Evolutionary conservation across 2,329 filamentous ascomycete genomes (phyloP).

Genomic region (Aschersonia sp.): DNA sequence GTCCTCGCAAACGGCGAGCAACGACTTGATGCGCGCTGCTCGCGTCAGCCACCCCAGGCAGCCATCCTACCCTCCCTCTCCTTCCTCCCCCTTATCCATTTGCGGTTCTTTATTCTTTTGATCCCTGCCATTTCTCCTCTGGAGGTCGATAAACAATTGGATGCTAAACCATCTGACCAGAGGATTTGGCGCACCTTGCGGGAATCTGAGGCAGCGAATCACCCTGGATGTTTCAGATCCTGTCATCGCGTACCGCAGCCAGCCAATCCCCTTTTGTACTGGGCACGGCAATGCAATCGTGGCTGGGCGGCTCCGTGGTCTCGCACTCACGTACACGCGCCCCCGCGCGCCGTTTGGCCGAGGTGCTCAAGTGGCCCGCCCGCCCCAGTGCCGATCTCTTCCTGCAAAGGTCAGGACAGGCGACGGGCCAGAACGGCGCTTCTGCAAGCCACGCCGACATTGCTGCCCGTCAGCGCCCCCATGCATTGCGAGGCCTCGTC

Average conservation of each 20-base stretch:
- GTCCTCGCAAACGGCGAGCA: neutral
- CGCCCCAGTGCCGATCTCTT: neutral
- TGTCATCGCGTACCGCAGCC: neutral
- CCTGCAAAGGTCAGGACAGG: neutral
- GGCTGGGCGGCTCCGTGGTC: neutral
- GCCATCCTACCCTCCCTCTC: neutral
- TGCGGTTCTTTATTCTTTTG: neutral
- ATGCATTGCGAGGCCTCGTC: neutral
- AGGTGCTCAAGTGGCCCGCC: neutral
- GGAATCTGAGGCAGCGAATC: neutral
- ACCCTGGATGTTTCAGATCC: neutral
- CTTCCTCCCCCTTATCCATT: neutral
- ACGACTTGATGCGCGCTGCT: neutral
- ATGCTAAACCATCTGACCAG: neutral
- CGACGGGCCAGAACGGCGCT: neutral
- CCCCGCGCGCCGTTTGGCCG: no score
- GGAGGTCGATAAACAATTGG: neutral
- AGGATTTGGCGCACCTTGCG: neutral
- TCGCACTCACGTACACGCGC: neutral
- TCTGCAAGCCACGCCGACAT: neutral
- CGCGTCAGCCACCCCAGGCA: neutral
- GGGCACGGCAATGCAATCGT: neutral
- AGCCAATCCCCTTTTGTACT: neutral
- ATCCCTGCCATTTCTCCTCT: no score
- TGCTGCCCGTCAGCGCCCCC: neutral